Percentiles rank a stretch among this genome's conserved stretches.
Conservation (phyloP, 2,329 filamentous ascomycete species). For the Chrysoporthe austroafricana region DNA sequence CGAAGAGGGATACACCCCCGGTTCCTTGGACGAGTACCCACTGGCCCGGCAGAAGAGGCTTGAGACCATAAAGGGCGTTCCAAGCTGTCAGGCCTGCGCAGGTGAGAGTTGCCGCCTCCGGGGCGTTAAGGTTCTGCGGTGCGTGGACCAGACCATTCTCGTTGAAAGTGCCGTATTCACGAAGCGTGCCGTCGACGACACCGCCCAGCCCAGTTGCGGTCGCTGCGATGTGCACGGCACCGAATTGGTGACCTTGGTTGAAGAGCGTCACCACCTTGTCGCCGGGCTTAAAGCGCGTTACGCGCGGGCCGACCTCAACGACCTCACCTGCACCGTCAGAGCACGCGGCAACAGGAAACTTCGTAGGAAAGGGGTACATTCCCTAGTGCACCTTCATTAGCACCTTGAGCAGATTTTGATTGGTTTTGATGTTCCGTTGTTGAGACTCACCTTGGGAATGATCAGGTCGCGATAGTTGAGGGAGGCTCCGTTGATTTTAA, state of each 20-base stretch:
- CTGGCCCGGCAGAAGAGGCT: slow-evolving; percentile 56
- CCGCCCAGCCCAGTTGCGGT: slow-evolving; percentile 67
- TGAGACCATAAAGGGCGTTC: slow-evolving; percentile 66
- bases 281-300: slow-evolving; percentile 53
- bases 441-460: slow-evolving; percentile 43
- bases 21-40: slow-evolving; percentile 72
- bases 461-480: slow-evolving; percentile 60
- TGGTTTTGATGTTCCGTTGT: not conserved
- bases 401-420: not conserved
- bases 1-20: slow-evolving; percentile 70
- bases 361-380: slow-evolving; percentile 49
- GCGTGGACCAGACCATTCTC: slow-evolving; percentile 69
- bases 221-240: slow-evolving; percentile 41
- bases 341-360: slow-evolving; percentile 50
- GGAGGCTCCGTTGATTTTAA: slow-evolving; percentile 62
- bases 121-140: slow-evolving; percentile 57
- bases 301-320: slow-evolving; percentile 53
- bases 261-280: slow-evolving; percentile 65
- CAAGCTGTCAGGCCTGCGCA: slow-evolving; percentile 68
- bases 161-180: slow-evolving; percentile 68
- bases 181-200: slow-evolving; percentile 67
- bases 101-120: slow-evolving; percentile 59
- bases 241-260: slow-evolving; percentile 57
- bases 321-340: slow-evolving; percentile 60
- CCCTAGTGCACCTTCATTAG: slow-evolving; percentile 37